phyloP scores from a whole-genome alignment of 805 yeast genomes.

The Cyberlindnera meyerae region DNA sequence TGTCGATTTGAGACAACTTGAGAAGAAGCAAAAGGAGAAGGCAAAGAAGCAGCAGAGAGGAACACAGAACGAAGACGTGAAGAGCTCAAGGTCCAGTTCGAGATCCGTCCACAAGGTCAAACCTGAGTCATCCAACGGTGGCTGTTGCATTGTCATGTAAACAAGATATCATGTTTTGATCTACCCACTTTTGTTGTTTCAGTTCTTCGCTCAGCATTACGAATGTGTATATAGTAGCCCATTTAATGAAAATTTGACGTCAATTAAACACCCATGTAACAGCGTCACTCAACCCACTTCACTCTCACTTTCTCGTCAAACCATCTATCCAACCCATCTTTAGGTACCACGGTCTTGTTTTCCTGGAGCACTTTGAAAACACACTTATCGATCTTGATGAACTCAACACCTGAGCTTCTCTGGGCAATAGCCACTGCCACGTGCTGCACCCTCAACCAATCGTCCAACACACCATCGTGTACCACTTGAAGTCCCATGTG shows the following conservation, averaged over 20 bases:
- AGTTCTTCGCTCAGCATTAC: too few species aligned
- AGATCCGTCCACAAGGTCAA: not conserved
- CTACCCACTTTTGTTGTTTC: too few species aligned
- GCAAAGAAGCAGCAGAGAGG: conserved; percentile 1
- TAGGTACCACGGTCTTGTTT: conserved; percentile 32
- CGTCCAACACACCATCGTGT: conserved; percentile 51
- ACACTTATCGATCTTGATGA: conserved; percentile 45
- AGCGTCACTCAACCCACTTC: not conserved
- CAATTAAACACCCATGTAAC: too few species aligned
- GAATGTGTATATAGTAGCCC: too few species aligned
- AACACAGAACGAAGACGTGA: not conserved
- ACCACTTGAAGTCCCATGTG: conserved; percentile 49
- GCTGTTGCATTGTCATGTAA: conserved; percentile 10
- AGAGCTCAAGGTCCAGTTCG: not conserved
- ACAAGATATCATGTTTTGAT: too few species aligned
- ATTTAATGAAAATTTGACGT: too few species aligned
- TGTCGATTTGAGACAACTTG: too few species aligned
- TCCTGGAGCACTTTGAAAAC: conserved; percentile 37
- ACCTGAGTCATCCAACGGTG: conserved; percentile 1
- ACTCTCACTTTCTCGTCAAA: conserved; percentile 36
- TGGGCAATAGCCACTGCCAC: conserved; percentile 40
- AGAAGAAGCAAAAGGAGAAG: not conserved
- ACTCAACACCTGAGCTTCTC: conserved; percentile 29
- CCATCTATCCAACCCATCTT: conserved; percentile 45
- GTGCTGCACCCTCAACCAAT: conserved; percentile 53